Conservation (phyloP, 148 eudicot species). For the Heliamphora exappendiculata region DNA sequence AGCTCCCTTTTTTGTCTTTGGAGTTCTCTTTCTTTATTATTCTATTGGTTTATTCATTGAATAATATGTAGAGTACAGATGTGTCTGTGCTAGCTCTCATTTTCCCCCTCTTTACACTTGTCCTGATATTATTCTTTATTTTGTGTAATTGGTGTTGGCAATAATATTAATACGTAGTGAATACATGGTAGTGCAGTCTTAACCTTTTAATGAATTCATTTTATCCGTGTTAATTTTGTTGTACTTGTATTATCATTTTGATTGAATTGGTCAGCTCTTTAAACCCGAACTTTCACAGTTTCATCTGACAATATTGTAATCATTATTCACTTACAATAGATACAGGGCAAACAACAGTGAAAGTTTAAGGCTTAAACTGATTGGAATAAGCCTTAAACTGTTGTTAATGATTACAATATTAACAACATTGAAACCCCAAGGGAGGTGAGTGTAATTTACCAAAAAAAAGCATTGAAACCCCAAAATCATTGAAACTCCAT, state of each 20-base stretch:
- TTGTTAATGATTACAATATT: too few relatives aligned
- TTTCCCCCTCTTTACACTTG: too few relatives aligned
- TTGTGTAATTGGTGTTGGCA: too few relatives aligned
- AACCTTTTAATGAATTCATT: not conserved
- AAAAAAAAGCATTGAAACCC: too few relatives aligned
- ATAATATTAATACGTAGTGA: not conserved
- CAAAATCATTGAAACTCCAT: too few relatives aligned
- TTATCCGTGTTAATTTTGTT: not conserved
- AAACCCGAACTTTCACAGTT: constrained; percentile 2
- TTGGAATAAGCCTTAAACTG: too few relatives aligned
- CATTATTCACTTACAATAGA: not conserved
- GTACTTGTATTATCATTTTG: not conserved
- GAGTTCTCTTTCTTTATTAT: not conserved
- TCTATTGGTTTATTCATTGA: not conserved
- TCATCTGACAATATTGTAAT: not conserved
- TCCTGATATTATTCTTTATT: not conserved
- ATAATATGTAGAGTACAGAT: not conserved
- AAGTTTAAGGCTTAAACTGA: too few relatives aligned
- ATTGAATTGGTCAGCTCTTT: not conserved
- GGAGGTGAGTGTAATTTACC: too few relatives aligned
- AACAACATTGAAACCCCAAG: too few relatives aligned
- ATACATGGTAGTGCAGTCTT: not conserved
- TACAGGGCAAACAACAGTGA: not conserved
- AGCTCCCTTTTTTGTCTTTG: not conserved
- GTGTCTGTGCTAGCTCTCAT: too few relatives aligned